Percentiles rank a stretch among this genome's conserved stretches.
Conservation (phyloP, 2,329 filamentous ascomycete genomes). For the Colletotrichum lindemuthianum region DNA sequence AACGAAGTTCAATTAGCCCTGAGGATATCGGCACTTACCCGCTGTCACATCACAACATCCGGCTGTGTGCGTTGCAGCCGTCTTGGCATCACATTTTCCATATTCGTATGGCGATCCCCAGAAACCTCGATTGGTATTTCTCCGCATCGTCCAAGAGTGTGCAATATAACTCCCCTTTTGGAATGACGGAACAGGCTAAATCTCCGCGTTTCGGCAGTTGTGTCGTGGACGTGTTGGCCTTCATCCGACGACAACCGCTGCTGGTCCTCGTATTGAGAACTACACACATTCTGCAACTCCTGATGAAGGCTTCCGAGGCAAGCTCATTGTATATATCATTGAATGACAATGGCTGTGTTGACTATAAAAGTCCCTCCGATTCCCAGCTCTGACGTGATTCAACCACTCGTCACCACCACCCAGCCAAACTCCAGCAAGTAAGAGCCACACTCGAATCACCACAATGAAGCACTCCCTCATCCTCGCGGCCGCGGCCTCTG, state of each 20-base stretch:
- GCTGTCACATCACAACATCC: slow-evolving; percentile 1
- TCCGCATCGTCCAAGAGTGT: background rate
- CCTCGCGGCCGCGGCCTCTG: slow-evolving; percentile 11
- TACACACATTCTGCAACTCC: background rate
- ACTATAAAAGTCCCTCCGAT: background rate
- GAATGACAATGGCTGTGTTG: background rate
- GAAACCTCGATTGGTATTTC: background rate
- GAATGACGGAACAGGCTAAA: slow-evolving; percentile 13
- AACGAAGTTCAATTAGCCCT: too few relatives aligned
- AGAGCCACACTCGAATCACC: background rate
- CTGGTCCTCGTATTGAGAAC: too few relatives aligned
- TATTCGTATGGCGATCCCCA: slow-evolving; percentile 1
- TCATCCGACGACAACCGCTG: background rate
- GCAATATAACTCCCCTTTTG: slow-evolving; percentile 1
- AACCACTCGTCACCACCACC: background rate
- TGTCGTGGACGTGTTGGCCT: background rate
- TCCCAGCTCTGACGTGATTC: background rate
- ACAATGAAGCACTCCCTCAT: slow-evolving; percentile 20
- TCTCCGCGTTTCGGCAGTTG: slow-evolving; percentile 20
- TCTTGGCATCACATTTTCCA: slow-evolving; percentile 13
- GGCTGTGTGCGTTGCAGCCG: background rate
- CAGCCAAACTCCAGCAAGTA: accelerated
- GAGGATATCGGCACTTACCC: background rate
- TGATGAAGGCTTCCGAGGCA: too few relatives aligned
- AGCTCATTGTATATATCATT: too few relatives aligned